Evolutionary conservation across 257 asterid species (phyloP), one percentile per base, ranked within the genome.

Genomic region (Salvia splendens): DNA sequence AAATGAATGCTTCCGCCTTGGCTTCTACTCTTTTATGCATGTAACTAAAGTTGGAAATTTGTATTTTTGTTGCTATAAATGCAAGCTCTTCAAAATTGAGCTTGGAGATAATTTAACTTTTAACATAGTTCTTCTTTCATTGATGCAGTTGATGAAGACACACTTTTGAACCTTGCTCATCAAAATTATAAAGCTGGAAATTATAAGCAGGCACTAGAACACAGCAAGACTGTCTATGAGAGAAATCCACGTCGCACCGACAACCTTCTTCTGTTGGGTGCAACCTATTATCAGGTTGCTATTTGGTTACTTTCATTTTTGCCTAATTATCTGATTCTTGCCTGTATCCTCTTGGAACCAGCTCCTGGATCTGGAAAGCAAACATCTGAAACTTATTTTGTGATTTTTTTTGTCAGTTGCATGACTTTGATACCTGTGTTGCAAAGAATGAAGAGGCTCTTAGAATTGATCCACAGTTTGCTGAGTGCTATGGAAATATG

Each of bases 401-500:
- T 38, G 50, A 10, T 60, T 28, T 71, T 58, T 73, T 76, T 50
- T 58, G 80, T 65, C 79, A 94, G 99, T 74, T 94, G 89, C 95
- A 85, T 12, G 97, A 94, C 74, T 91, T 85, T 64, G 97, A 94
- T 51, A 79, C 64, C 71, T 94, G 99, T 83, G 84, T 94, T 12
- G 83, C 94, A 15, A 94, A 88, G 82, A 94, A 94, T 76, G 96
- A 94, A 79, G 99, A 94, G 81, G 97, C 99, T 63, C 88, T 94
- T 45, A 81, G 84, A 46, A 78, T 94, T 43, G 89, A 94, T 68
- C 97, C 99, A 24, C 92, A 82, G 68, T 91, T 94, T 87, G 97
- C 99, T 47, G 99, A 94, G 84, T 91, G 99, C 78, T 94, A 91
- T 79, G 99, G 99, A 56, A 94, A 94, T 74, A 94, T 91, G 99